Base-by-base conservation (phyloP, 2,329 filamentous ascomycete genomes). In the Aspergillus puulaauensis region DNA sequence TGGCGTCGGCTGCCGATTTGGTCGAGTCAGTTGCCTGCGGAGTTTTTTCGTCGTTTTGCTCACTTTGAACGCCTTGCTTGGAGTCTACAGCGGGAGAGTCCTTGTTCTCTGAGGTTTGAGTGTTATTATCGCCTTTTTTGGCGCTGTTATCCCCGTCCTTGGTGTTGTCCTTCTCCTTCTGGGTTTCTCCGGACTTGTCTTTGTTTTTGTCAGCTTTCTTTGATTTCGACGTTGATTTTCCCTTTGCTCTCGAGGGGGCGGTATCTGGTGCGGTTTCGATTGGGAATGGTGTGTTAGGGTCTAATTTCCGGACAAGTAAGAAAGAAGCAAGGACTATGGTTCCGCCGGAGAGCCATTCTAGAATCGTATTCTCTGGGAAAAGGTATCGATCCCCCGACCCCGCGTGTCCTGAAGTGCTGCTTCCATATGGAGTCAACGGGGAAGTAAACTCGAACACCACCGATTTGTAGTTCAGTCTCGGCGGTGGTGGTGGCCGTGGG, bases 391-490 rank as follows among this genome's bases (percentile, higher is more conserved):
- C 79, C 11, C 77, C 76, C 6, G 74, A 77, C 9, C 73, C 73
- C 33, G 74, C 71, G 59, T 77, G 75, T 3, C 70, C 70, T 0
- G 75, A 75, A 1, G 73, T 72, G 39, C 71, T 73, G 57, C 71
- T 75, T 64, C 73, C 74, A 39, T 76, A 76, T 2, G 75, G 74
- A 3, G 74, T 74, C 54, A 77, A 64, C 0, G 75, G 70, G 9
- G 76, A 74, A 11, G 75, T 73, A 39, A 80, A 80, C 59, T 82
- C 79, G 46, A 82, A 75, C 9, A 81, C 76, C 6, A 82, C 74
- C 3, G 78, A 73, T 61, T 77, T 80, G 62, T 78, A 77, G 53
- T 75, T 71, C 3, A 74, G 60, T 54, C 75, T 77, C 9, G 73
- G 66, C 37, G 73, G 69, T 5, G 69, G 65, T 6, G 72, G 65